A percentile compares a stretch with the other conserved stretches of the same genome.
phyloP scores from a whole-genome alignment of 139 green algal genomes.

The Pseudopediastrum boryanum region DNA sequence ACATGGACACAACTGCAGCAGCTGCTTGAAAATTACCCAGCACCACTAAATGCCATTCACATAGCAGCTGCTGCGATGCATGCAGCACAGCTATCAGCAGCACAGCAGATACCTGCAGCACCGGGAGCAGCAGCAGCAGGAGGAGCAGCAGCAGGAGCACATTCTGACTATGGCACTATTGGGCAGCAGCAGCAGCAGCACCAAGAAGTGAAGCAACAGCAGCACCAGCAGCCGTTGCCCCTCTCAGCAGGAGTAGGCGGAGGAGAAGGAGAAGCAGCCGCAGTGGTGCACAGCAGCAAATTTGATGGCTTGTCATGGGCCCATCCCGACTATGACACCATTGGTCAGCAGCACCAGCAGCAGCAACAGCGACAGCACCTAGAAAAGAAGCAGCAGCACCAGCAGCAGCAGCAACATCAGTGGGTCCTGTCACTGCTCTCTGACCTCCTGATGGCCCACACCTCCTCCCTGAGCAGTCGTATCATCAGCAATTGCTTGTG shows the following conservation, averaged over 20 bases:
- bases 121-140: slow-evolving; percentile 1
- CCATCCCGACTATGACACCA: no score
- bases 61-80: slow-evolving; percentile 18
- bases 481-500: no score
- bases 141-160: background rate
- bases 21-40: background rate
- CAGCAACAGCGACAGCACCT: no score
- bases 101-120: background rate
- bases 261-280: no score
- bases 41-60: slow-evolving; percentile 34
- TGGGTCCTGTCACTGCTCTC: no score
- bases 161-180: no score
- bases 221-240: background rate
- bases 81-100: slow-evolving; percentile 26
- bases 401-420: slow-evolving; percentile 4
- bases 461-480: no score
- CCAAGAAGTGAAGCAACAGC: background rate
- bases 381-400: background rate
- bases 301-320: no score
- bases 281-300: no score
- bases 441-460: no score
- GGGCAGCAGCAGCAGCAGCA: background rate
- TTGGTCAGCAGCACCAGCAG: background rate
- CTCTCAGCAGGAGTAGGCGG: background rate
- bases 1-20: slow-evolving; percentile 7